phyloP scores from a whole-genome alignment of 2,329 filamentous ascomycete species.

The Colletotrichum kahawae region DNA sequence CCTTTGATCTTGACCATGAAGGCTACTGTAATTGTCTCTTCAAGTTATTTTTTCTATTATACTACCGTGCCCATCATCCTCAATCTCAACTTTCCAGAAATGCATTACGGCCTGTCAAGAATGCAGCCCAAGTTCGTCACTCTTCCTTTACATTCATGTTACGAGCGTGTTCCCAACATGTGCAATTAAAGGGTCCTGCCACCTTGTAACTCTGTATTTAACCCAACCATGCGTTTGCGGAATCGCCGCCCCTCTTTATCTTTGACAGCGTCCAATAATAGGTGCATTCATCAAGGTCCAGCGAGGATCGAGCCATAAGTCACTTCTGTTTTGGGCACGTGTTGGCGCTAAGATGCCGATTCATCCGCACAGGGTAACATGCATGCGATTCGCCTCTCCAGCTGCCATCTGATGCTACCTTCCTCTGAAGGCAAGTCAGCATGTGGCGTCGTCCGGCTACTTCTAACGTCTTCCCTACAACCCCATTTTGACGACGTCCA shows the following conservation, averaged over 20 bases:
- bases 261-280: background rate
- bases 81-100: no score
- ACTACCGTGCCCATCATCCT: accelerated
- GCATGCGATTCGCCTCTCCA: background rate
- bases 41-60: no score
- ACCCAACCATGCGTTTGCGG: background rate
- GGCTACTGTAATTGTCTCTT: no score
- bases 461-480: background rate
- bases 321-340: background rate
- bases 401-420: background rate
- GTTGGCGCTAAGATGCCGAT: background rate
- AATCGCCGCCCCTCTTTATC: background rate
- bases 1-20: no score
- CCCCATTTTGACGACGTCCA: background rate
- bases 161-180: accelerated
- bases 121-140: accelerated
- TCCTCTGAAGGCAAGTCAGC: background rate
- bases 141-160: no score
- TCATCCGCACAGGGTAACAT: background rate
- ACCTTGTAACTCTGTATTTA: background rate
- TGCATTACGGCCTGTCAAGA: no score
- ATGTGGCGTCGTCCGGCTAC: background rate
- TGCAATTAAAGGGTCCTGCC: no score
- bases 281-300: background rate
- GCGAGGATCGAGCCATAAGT: background rate